Base-by-base conservation (phyloP, 1,284 basidiomycete genomes). In the Ganoderma meredithae region DNA sequence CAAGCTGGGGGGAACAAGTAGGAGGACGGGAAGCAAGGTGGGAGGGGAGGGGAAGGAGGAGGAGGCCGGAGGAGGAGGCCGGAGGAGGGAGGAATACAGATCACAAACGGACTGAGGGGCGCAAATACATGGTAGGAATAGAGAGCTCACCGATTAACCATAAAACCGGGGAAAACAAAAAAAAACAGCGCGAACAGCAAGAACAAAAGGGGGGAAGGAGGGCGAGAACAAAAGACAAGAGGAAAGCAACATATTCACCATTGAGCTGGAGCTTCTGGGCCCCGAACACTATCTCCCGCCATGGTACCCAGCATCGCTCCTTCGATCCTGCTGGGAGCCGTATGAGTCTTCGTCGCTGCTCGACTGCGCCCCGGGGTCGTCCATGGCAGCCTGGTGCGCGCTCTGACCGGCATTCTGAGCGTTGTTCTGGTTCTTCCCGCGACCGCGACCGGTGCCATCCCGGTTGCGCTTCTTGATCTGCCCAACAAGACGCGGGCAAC, bases 391-490 rank as follows among this genome's bases (percentile, higher is more conserved):
- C 56, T 39, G 39, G 55, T 62, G 64, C 31, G 58, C 68, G 17
- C 55, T 56, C 39, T 72, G 70, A 10, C 61, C 67, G 25, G 69
- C 69, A 39, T 60, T 60, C 61, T 69, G 69, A 27, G 65, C 62
- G 60, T 65, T 43, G 60, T 65, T 44, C 52, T 58, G 59, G 44
- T 41, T 64, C 39, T 63, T 55, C 64, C 58, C 53, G 69, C 74
- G 71, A 74, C 73, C 62, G 70, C 68, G 67, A 43, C 74, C 73
- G n/a, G 70, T 71, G 44, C 77, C 77, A 55, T 80, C 79, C 39
- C 81, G 76, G 49, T 76, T 80, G 49, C 81, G 78, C 72, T 81
- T 81, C 75, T 82, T 82, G 44, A 82, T 79, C 80, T 81, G 71
- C 62, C 36, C 59, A 33, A 58, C 43, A 49, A 44, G 60, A 60